A percentile compares a stretch with the other conserved stretches of the same genome.
These are phyloP conservation scores for Fusarium sambucinum DNA, from an alignment of 2,329 filamentous ascomycete species.

Conservation along the genomic window DNA sequence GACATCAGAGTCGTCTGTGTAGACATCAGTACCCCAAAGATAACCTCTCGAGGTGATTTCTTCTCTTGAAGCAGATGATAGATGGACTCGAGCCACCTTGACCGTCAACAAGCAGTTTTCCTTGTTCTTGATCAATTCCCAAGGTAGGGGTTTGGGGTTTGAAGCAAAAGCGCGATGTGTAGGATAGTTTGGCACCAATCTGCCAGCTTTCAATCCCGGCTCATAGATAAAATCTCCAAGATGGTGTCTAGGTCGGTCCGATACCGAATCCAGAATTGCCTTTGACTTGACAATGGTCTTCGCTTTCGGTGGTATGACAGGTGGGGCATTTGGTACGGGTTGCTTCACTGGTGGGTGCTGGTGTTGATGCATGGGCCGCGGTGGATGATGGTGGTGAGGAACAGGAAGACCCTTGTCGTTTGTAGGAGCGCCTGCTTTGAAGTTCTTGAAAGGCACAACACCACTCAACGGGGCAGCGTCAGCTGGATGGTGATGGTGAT, in stretches of 20 bases:
- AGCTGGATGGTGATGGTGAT: slow-evolving; percentile 67
- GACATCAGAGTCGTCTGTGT: slow-evolving; percentile 95
- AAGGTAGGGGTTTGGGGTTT: slow-evolving; percentile 79
- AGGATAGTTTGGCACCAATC: slow-evolving; percentile 58
- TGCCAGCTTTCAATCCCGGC: slow-evolving; percentile 69
- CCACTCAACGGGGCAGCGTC: slow-evolving; percentile 59
- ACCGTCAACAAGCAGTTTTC: slow-evolving; percentile 93
- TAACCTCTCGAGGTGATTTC: slow-evolving; percentile 85
- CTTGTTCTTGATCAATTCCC: slow-evolving; percentile 76
- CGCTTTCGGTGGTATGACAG: slow-evolving; percentile 66
- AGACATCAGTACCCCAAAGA: slow-evolving; percentile 93
- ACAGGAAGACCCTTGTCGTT: slow-evolving; percentile 55
- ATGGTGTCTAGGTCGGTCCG: slow-evolving; percentile 78
- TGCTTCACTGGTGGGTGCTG: slow-evolving; percentile 46
- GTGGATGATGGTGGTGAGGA: slow-evolving; percentile 63
- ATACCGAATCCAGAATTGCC: slow-evolving; percentile 77
- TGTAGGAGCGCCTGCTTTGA: slow-evolving; percentile 62
- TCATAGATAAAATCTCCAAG: slow-evolving; percentile 88
- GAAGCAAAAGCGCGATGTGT: slow-evolving; percentile 61
- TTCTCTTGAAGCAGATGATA: slow-evolving; percentile 77
- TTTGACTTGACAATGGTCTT: slow-evolving; percentile 76
- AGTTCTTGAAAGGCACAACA: slow-evolving; percentile 61
- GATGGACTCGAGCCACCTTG: slow-evolving; percentile 83
- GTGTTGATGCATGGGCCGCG: slow-evolving; percentile 50
- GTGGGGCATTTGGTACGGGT: slow-evolving; percentile 35